phyloP scores from a whole-genome alignment of 2,329 filamentous ascomycete genomes.

The Neofusicoccum parvum region DNA sequence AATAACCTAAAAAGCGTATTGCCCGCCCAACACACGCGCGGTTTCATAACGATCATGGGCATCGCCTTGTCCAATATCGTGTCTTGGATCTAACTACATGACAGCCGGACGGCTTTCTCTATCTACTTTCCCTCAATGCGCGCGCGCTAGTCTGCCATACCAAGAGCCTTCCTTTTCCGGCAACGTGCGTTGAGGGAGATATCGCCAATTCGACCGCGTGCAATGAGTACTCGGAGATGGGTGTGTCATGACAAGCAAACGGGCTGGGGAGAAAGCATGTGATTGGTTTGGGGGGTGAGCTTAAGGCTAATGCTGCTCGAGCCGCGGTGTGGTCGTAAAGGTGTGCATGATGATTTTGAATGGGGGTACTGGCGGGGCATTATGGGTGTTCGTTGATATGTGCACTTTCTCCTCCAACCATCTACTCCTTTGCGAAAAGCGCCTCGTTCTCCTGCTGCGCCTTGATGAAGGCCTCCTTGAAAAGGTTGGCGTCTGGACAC shows the following conservation, averaged over 20 bases:
- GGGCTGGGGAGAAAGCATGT: not conserved
- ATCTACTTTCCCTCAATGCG: conserved; percentile 18
- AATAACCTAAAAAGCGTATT: not conserved
- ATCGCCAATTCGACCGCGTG: conserved; percentile 10
- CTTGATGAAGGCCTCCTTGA: conserved; percentile 97
- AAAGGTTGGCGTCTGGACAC: conserved; percentile 80
- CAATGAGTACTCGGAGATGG: conserved; percentile 8
- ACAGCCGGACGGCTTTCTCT: conserved; percentile 8
- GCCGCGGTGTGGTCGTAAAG: conserved; percentile 7
- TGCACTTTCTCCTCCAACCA: conserved; percentile 2
- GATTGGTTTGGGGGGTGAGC: not conserved
- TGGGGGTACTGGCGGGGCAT: conserved; percentile 16
- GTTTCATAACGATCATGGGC: not conserved
- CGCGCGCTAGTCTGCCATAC: conserved; percentile 2
- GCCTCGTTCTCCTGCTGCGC: conserved; percentile 95
- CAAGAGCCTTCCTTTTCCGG: conserved; percentile 16
- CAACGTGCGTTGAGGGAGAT: conserved; percentile 5
- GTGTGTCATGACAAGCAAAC: conserved; percentile 10
- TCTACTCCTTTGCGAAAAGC: conserved; percentile 60
- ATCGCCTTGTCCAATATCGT: conserved; percentile 6
- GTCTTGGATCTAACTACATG: conserved; percentile 7
- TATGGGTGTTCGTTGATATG: conserved; percentile 12
- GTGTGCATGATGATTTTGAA: conserved; percentile 5
- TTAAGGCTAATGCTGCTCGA: conserved; percentile 8
- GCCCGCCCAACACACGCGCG: not conserved